Evolutionary conservation across 1,139 yeast genomes (phyloP).

Genomic region (Geotrichum fermentans): DNA sequence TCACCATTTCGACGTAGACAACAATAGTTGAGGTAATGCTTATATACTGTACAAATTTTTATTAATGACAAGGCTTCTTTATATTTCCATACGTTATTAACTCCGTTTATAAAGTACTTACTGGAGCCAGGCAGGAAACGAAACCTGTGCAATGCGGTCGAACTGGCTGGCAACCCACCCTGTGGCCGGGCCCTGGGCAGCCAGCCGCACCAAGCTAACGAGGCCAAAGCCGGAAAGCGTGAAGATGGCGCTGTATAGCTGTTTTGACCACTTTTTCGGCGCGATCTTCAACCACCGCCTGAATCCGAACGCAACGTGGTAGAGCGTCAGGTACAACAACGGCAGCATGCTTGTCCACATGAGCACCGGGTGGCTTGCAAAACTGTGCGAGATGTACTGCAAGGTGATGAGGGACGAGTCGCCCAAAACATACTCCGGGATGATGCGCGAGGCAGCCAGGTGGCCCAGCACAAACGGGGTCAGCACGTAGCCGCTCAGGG

Average conservation of each 20-base stretch:
- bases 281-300: slow-evolving; percentile 33
- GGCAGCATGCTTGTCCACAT: slow-evolving; percentile 32
- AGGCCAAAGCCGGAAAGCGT: slow-evolving; percentile 20
- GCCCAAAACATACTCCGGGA: slow-evolving; percentile 55
- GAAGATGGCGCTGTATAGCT: slow-evolving; percentile 1
- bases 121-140: not conserved
- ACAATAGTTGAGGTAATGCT: not conserved
- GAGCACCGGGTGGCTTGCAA: slow-evolving; percentile 28
- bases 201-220: slow-evolving; percentile 22
- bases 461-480: slow-evolving; percentile 49
- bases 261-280: not conserved
- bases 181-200: slow-evolving; percentile 22
- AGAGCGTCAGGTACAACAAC: slow-evolving; percentile 35
- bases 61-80: slow-evolving; percentile 1
- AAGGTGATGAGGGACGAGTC: slow-evolving; percentile 58
- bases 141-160: slow-evolving; percentile 15
- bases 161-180: slow-evolving; percentile 29
- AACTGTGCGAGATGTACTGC: slow-evolving; percentile 49
- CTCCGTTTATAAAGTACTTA: no score
- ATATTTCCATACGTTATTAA: no score
- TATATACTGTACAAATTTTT: no score
- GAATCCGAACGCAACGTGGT: slow-evolving; percentile 44
- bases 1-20: not conserved
- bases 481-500: slow-evolving; percentile 57
- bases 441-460: slow-evolving; percentile 44